Conservation (phyloP, 73 alveolate species). For the Tetrahymena malaccensis region DNA sequence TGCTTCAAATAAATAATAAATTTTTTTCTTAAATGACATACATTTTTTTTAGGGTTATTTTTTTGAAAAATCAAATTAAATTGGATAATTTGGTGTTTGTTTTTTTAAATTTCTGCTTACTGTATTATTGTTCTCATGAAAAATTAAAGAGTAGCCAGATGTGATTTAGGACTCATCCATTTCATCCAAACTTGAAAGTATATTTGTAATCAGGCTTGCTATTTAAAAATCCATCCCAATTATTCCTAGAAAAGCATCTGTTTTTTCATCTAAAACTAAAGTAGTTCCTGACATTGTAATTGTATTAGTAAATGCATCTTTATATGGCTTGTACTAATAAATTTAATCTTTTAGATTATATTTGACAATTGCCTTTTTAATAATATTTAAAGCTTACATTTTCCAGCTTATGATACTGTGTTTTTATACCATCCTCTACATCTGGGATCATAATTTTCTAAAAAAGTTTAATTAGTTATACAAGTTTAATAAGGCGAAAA, state of each 20-base stretch:
- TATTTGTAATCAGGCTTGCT: background rate
- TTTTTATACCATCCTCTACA: background rate
- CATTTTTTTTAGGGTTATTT: no score
- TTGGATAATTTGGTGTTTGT: no score
- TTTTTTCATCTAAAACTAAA: background rate
- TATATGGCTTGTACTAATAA: background rate
- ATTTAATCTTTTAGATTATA: background rate
- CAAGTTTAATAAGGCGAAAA: background rate
- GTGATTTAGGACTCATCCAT: background rate
- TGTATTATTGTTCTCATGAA: background rate
- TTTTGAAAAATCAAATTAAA: no score
- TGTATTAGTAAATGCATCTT: background rate
- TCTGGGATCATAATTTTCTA: background rate
- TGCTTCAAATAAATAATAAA: no score
- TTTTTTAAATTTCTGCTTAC: no score
- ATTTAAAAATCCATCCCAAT: background rate
- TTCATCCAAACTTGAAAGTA: background rate
- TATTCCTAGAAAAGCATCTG: background rate
- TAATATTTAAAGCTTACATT: background rate
- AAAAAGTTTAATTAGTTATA: background rate
- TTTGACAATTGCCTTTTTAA: background rate
- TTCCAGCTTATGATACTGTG: background rate
- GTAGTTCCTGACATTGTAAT: background rate
- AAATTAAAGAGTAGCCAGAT: background rate
- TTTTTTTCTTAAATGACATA: no score